Base-by-base conservation (phyloP, 177 flowering plant genomes). In the Telopea speciosissima region DNA sequence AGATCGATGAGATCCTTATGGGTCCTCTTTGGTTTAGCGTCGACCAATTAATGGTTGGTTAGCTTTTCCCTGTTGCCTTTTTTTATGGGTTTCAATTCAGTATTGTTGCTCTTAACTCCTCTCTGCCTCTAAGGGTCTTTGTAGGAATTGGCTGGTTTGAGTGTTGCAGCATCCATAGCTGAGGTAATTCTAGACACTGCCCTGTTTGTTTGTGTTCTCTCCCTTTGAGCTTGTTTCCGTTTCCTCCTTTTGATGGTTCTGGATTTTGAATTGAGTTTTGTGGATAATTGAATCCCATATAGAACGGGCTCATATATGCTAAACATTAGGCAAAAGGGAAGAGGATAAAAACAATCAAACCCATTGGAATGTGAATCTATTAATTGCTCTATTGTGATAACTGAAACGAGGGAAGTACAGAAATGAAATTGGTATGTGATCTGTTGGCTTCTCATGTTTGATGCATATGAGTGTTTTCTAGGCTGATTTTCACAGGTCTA, bases 11-110 rank as follows among this genome's bases (percentile, higher is more conserved):
- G 79, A 81, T 77, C 9, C 88, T 95, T 66, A 89, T 95, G 97
- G 99, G 97, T 1, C 90, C 97, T 54, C 89, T 92, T 61, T 97
- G 97, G 19, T 95, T 95, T 68, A 89, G 92, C 74, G 90, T 93
- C 62, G 99, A 95, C 84, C 97, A 94, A 79, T 75, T 94, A 63
- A 94, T 93, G 97, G 98, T 89, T 40, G 14, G 76, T 76, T 1
- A 24, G 21, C 22, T 62, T 23, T 11, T 44, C 56, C 61, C 23
- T 33, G 64, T 54, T 25, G 3, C n/a, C n/a, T 5, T 58, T 26
- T 68, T 72, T 45, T 10, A 49, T 49, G 54, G 14, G 1, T 49
- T 13, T 49, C 19, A 49, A 5, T 49, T 49, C 54, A 49, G 54
- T 49, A 17, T 49, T 49, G 14, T 21, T 58, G 8, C 8, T 24